Percentiles rank a stretch among this genome's conserved stretches.
phyloP scores from a whole-genome alignment of 169 alveolate species.

The Plasmodium chabaudi region DNA sequence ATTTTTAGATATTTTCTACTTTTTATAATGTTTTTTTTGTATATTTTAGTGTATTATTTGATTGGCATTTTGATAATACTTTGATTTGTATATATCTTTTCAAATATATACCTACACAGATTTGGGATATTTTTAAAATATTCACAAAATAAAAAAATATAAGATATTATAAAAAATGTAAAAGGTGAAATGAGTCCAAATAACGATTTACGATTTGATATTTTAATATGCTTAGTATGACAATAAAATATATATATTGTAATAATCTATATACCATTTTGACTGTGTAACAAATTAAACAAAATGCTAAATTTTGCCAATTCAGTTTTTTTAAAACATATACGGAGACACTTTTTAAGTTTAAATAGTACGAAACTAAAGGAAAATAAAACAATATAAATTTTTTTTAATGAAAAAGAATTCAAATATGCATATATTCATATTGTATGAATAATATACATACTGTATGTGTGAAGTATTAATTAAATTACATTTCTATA shows the following conservation, averaged over 20 bases:
- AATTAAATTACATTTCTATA: background rate
- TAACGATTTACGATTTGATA: background rate
- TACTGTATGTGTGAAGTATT: background rate
- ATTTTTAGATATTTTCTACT: too few species aligned
- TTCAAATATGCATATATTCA: background rate
- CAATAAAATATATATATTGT: too few species aligned
- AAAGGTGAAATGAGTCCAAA: background rate
- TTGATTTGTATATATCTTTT: too few species aligned
- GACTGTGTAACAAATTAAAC: background rate
- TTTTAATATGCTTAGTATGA: too few species aligned
- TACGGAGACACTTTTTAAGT: slow-evolving; percentile 9
- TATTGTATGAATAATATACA: background rate
- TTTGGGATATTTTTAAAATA: background rate
- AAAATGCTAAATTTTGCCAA: slow-evolving; percentile 7
- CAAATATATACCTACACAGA: too few species aligned
- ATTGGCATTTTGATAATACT: too few species aligned
- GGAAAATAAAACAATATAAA: slow-evolving; percentile 3
- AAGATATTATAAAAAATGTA: background rate
- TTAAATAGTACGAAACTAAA: slow-evolving; percentile 10
- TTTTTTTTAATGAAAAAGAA: background rate
- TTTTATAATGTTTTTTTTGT: too few species aligned
- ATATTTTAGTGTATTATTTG: too few species aligned
- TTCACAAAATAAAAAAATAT: background rate
- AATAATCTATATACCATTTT: background rate
- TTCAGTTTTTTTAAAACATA: background rate